phyloP scores from a whole-genome alignment of 1,139 yeast species.

The Eremothecium sinecaudum region DNA sequence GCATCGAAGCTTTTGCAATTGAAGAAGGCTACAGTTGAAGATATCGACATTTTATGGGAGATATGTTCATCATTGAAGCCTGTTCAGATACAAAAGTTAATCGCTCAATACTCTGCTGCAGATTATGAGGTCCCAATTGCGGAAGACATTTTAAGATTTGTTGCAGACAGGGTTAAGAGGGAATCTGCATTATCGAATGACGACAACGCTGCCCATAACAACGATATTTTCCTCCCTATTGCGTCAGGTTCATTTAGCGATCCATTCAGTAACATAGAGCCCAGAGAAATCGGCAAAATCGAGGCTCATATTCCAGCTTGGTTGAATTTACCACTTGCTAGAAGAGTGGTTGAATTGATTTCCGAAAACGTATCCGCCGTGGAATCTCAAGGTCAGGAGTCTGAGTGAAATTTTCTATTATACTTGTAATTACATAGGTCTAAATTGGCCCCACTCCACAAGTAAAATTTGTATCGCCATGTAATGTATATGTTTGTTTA shows the following conservation, averaged over 20 bases:
- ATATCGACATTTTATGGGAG: constrained; percentile 86
- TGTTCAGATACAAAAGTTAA: constrained; percentile 84
- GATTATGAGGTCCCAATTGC: constrained; percentile 94
- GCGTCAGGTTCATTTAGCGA: constrained; percentile 72
- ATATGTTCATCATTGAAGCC: constrained; percentile 93
- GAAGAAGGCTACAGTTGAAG: constrained; percentile 81
- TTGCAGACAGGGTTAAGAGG: constrained; percentile 72
- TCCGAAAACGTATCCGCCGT: constrained; percentile 60
- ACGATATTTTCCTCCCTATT: constrained; percentile 53
- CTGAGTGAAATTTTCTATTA: not conserved
- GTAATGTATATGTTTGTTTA: constrained; percentile 2
- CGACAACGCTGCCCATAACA: constrained; percentile 35
- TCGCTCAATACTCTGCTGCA: constrained; percentile 82
- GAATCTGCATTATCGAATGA: constrained; percentile 41
- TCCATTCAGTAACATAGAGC: constrained; percentile 77
- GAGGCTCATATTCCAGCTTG: constrained; percentile 97
- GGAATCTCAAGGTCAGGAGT: constrained; percentile 16
- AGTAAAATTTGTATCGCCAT: no score
- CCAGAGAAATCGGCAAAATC: constrained; percentile 79
- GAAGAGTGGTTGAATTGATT: constrained; percentile 82
- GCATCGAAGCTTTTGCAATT: constrained; percentile 90
- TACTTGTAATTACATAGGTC: no score
- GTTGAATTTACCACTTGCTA: constrained; percentile 79
- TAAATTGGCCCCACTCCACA: not conserved
- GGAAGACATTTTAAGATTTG: constrained; percentile 69